Conservation (phyloP, 2,329 filamentous ascomycete species). For the Epichloe scottii region DNA sequence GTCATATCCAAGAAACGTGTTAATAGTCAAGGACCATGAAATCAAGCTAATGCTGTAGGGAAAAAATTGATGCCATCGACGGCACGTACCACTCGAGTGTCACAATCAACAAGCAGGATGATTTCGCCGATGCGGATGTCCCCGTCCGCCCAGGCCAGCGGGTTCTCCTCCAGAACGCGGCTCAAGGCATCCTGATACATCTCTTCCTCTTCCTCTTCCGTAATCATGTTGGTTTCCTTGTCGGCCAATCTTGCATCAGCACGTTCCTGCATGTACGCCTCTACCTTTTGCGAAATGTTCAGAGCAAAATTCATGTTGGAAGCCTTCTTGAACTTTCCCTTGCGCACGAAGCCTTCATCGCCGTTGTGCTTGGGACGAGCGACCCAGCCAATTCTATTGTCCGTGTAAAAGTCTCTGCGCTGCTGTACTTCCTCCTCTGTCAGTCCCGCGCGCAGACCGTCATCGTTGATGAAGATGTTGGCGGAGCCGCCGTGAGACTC, state of each 20-base stretch:
- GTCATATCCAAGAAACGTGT: neutral
- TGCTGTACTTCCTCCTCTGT: constrained; percentile 26
- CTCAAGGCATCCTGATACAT: constrained; percentile 37
- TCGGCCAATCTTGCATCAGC: constrained; percentile 11
- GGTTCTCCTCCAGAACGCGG: constrained; percentile 35
- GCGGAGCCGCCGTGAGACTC: constrained; percentile 33
- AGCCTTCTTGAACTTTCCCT: constrained; percentile 60
- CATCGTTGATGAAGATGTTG: constrained; percentile 49
- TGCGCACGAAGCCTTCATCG: constrained; percentile 36
- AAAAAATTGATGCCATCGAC: neutral
- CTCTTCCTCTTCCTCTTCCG: constrained; percentile 22
- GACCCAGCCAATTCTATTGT: constrained; percentile 34
- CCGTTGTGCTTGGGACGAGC: constrained; percentile 34
- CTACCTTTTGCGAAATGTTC: constrained; percentile 47
- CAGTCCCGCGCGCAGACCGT: constrained; percentile 43
- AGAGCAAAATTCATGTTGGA: constrained; percentile 67
- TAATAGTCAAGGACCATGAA: neutral
- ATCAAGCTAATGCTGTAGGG: neutral
- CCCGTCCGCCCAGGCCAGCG: constrained; percentile 42
- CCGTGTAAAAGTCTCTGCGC: constrained; percentile 35
- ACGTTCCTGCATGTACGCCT: constrained; percentile 38
- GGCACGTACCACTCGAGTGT: constrained; percentile 44
- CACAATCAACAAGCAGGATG: constrained; percentile 55
- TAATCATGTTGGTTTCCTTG: constrained; percentile 11
- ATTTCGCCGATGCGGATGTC: constrained; percentile 50